Evolutionary conservation across 2,329 filamentous ascomycete species (phyloP), one percentile per base, ranked within the genome.

Genomic region (Aspergillus sp.): DNA sequence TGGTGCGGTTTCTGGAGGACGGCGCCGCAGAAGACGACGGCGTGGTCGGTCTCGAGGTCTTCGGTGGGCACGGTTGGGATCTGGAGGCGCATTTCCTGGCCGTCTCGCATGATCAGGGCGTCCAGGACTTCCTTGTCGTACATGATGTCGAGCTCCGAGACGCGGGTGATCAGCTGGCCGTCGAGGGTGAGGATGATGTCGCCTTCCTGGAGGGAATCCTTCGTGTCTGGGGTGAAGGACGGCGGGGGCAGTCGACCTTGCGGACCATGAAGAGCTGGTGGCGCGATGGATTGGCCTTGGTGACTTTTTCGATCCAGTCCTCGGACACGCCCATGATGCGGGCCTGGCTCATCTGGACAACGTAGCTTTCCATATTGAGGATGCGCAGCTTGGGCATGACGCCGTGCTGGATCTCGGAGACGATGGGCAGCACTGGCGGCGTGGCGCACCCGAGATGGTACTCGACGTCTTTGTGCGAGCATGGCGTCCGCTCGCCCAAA

Each of bases 231-330:
- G 57, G 59, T 53, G 8, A 52, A 54, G 4, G 62, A 53, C 1
- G 66, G 72, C 14, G 74, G 74, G 28, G 76, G n/a, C n/a, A 78
- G 47, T 81, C 69, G 39, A 93, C 80, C 65, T 98, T 98, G 49
- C 86, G 82, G 17, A 98, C 86, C 83, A 98, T 95, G 68, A 98
- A 98, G 24, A 98, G 75, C 63, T 98, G 91, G 55, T 98, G 91
- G 36, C 86, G 83, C 31, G 91, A 80, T 24, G 85, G 82, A 58
- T 98, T 95, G 41, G 86, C 85, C 44, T 79, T 70, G 33, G 91
- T 80, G 2, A 95, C 89, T 59, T 86, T 82, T 47, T 84, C 73
- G 49, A 98, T 94, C 91, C 89, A 96, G 41, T 93, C 81, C 49
- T 96, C 88, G 0, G 84, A 85, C 1, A 96, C 86, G 7, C 91